Base-by-base conservation (phyloP, 2,329 filamentous ascomycete species). In the Clathrospora elynae region DNA sequence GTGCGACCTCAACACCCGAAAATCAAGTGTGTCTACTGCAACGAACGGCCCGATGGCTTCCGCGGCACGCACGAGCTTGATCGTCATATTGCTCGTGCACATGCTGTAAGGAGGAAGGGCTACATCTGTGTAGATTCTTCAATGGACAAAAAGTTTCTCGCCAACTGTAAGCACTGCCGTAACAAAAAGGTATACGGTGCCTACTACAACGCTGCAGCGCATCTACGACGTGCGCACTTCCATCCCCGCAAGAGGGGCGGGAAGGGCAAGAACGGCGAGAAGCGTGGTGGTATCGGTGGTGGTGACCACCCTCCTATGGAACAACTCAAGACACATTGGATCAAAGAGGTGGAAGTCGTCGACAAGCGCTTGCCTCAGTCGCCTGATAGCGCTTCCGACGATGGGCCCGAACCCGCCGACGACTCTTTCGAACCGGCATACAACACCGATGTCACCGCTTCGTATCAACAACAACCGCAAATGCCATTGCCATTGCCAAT, bases 191-290 rank as follows among this genome's bases (percentile, higher is more conserved):
- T 82, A 45, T 97, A 97, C 59, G 87, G 87, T 3, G 88, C 88
- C 11, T 93, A 96, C 73, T 96, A 97, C 73, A 97, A 97, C 61
- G 92, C 91, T 0, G 90, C 90, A 0, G 92, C 90, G 0, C 92
- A 97, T 66, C 79, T 97, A 6, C 82, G 91, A 28, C 84, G 92
- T 35, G 86, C 87, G 0, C 92, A 97, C 67, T 97, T 96, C 77
- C 88, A 87, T 63, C 85, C 81, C 1, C 78, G 80, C 55, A 80
- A 81, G 64, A 74, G 79, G 14, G 81, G 80, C 6, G 72, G 80
- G 34, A 74, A 74, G 57, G 77, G 78, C 32, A 81, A 81, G 61
- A 77, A 79, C 43, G 79, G 78, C 49, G 78, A 83, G 67, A 78
- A 79, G 55, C 73, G 81, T 33, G 81, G 81, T 34, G 82, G 81